Conservation (phyloP, 768 basidiomycete genomes). For the Kwoniella mangroviensis region DNA sequence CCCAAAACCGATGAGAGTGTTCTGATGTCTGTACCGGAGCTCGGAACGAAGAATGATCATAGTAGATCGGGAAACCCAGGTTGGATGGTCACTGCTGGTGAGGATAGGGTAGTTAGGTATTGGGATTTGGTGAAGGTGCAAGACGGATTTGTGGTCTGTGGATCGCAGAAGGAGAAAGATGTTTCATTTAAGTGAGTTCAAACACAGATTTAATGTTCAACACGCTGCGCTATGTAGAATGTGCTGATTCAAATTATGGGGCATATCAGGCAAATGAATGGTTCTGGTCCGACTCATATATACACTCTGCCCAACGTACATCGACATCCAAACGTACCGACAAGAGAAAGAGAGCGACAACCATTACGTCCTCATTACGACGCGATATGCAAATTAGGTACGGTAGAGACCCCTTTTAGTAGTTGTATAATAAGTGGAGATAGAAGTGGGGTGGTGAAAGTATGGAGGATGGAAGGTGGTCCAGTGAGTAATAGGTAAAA, state of each 20-base stretch:
- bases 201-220: neutral
- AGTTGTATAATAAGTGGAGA: conserved; percentile 93
- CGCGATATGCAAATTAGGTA: conserved; percentile 79
- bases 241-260: neutral
- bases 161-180: conserved; percentile 74
- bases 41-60: conserved; percentile 3
- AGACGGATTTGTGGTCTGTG: conserved; percentile 77
- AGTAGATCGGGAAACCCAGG: conserved; percentile 60
- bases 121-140: conserved; percentile 83
- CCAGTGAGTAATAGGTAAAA: neutral
- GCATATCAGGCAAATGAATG: conserved; percentile 18
- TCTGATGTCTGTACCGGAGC: conserved; percentile 61
- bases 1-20: conserved; percentile 57
- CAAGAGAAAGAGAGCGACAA: conserved; percentile 80
- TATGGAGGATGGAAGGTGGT: conserved; percentile 62
- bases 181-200: conserved; percentile 70
- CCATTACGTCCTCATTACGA: conserved; percentile 88
- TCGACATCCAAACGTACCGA: conserved; percentile 62
- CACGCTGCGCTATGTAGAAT: too few relatives aligned
- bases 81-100: conserved; percentile 84
- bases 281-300: conserved; percentile 53
- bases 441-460: conserved; percentile 83
- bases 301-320: conserved; percentile 27
- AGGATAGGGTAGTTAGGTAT: conserved; percentile 81
- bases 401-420: conserved; percentile 89